Percentiles rank a stretch among this genome's conserved stretches.
phyloP scores from a whole-genome alignment of 495 filamentous ascomycete species.

The Astrothelium macrocarpum region DNA sequence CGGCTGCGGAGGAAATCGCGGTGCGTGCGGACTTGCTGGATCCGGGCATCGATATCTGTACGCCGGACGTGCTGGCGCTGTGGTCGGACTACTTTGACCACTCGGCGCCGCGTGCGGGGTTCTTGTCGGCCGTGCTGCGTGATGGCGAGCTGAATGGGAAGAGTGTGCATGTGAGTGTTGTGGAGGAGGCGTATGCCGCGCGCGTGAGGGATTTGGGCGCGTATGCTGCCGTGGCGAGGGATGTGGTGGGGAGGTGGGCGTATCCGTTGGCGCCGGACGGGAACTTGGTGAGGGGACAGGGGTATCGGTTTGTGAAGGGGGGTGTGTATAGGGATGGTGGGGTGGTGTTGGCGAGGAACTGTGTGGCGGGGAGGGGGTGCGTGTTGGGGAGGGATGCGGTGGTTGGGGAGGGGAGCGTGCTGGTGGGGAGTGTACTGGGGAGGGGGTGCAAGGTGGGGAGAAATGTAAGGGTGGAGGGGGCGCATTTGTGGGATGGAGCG shows the following conservation, averaged over 20 bases:
- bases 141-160: slow-evolving; percentile 96
- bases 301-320: slow-evolving; percentile 56
- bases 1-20: slow-evolving; percentile 57
- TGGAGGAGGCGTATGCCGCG: slow-evolving; percentile 67
- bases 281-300: slow-evolving; percentile 68
- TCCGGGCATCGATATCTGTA: slow-evolving; percentile 95
- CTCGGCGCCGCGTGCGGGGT: slow-evolving; percentile 76
- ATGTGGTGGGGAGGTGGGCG: slow-evolving; percentile 81
- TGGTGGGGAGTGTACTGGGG: slow-evolving; percentile 69
- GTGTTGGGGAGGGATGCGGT: slow-evolving; percentile 69
- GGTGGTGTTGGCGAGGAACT: slow-evolving; percentile 62
- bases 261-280: slow-evolving; percentile 88
- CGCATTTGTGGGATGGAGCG: slow-evolving; percentile 85
- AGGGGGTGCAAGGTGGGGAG: slow-evolving; percentile 75
- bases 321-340: slow-evolving; percentile 62
- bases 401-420: slow-evolving; percentile 58
- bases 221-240: slow-evolving; percentile 83
- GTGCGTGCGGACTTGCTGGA: slow-evolving; percentile 84
- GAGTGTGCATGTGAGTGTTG: slow-evolving; percentile 83
- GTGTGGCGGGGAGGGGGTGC: slow-evolving; percentile 51
- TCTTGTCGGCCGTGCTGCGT: slow-evolving; percentile 83
- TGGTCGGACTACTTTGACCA: slow-evolving; percentile 99
- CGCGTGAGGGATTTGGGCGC: slow-evolving; percentile 75
- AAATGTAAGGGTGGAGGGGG: slow-evolving; percentile 65
- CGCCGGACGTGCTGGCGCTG: slow-evolving; percentile 82